Evolutionary conservation across 345 rosid genomes (phyloP).

Genomic region (Psidium friedrichsthalianum): DNA sequence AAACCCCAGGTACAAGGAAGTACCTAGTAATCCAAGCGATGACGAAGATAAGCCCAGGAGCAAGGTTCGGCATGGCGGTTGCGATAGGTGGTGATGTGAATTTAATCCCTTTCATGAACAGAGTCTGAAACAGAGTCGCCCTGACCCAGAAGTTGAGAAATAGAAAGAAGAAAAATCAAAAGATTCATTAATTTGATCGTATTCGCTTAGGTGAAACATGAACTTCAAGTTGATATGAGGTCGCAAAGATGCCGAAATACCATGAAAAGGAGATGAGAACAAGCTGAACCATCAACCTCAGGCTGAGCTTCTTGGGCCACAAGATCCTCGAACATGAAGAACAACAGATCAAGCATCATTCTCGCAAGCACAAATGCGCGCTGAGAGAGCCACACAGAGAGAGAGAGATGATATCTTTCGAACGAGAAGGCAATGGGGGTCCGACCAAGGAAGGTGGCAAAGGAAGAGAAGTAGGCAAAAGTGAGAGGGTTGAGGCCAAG

Average conservation of each 20-base stretch:
- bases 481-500: slow-evolving; percentile 46
- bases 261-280: slow-evolving; percentile 70
- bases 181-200: not conserved
- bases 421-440: slow-evolving; percentile 59
- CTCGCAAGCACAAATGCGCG: not conserved
- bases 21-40: slow-evolving; percentile 36
- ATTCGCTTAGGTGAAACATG: not conserved
- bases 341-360: not conserved
- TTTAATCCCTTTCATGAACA: slow-evolving; percentile 29
- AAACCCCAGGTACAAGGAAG: not conserved
- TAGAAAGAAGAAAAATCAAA: not conserved
- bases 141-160: slow-evolving; percentile 1
- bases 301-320: slow-evolving; percentile 52
- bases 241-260: slow-evolving; percentile 18
- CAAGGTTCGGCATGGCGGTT: slow-evolving; percentile 44
- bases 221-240: not conserved
- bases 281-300: slow-evolving; percentile 50
- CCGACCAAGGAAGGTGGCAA: slow-evolving; percentile 63
- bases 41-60: slow-evolving; percentile 29
- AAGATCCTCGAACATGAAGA: slow-evolving; percentile 35
- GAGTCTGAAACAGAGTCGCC: too few species aligned
- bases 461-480: slow-evolving; percentile 54
- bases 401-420: slow-evolving; percentile 60
- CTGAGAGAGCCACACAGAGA: too few species aligned
- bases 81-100: slow-evolving; percentile 34